phyloP scores from a whole-genome alignment of 768 basidiomycete species.

The Kwoniella pini region DNA sequence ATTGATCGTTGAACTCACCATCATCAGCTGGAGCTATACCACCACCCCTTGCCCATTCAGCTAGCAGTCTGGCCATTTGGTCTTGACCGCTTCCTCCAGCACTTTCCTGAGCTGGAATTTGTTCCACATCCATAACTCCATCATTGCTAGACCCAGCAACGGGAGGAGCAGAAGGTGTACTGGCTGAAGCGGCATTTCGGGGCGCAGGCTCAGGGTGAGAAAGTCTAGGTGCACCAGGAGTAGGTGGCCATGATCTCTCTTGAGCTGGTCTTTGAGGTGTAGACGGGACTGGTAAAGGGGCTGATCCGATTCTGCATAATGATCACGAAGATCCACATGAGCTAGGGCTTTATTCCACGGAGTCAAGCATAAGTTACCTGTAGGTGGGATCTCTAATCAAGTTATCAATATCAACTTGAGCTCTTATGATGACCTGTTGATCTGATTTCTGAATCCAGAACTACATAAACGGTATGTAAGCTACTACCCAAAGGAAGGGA shows the following conservation, averaged over 20 bases:
- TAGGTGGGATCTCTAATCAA: slow-evolving; percentile 47
- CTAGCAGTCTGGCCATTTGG: slow-evolving; percentile 43
- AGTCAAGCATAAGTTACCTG: slow-evolving; percentile 23
- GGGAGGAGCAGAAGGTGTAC: background rate
- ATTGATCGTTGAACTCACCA: slow-evolving; percentile 3
- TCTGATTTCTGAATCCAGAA: slow-evolving; percentile 52
- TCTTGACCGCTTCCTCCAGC: slow-evolving; percentile 13
- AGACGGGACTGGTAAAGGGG: slow-evolving; percentile 23
- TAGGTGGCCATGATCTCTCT: slow-evolving; percentile 34
- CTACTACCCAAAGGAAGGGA: background rate
- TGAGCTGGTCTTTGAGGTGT: slow-evolving; percentile 13
- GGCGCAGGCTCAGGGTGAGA: slow-evolving; percentile 32
- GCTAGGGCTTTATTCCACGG: background rate
- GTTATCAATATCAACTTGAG: slow-evolving; percentile 42
- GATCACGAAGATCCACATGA: too few relatives aligned
- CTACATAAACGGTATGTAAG: slow-evolving; percentile 17
- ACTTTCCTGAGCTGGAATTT: slow-evolving; percentile 7
- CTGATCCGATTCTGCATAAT: slow-evolving; percentile 19
- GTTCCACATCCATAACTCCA: slow-evolving; percentile 15
- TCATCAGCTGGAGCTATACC: slow-evolving; percentile 25
- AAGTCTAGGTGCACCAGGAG: slow-evolving; percentile 35
- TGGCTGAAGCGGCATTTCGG: slow-evolving; percentile 5
- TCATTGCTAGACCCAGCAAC: slow-evolving; percentile 7
- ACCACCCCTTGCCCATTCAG: slow-evolving; percentile 38
- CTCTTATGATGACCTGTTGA: slow-evolving; percentile 25